These are phyloP conservation scores for Prunella vulgaris DNA, from an alignment of 257 asterid species.

Conservation along the genomic window DNA sequence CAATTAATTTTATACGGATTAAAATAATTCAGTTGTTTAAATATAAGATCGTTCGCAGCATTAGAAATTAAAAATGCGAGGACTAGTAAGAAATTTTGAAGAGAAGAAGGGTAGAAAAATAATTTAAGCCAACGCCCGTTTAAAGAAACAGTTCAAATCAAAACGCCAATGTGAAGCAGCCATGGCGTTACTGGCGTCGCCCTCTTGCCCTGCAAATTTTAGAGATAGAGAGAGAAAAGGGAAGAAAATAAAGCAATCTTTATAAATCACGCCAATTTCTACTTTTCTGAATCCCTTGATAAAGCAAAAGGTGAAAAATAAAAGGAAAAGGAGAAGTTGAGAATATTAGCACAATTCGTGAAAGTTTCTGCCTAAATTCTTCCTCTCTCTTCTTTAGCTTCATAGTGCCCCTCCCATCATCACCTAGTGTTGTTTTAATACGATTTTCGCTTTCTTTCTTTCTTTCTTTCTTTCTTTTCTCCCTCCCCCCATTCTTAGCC, in stretches of 20 bases:
- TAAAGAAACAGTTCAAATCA: constrained; percentile 28
- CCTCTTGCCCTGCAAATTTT: constrained; percentile 24
- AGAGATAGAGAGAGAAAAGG: constrained; percentile 19
- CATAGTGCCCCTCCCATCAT: constrained; percentile 28
- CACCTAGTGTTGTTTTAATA: constrained; percentile 2
- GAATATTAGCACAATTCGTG: constrained; percentile 23
- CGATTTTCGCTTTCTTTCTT: constrained; percentile 20
- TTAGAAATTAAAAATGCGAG: background rate
- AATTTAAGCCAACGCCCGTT: constrained; percentile 13
- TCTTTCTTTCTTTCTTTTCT: constrained; percentile 14
- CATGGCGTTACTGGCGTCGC: constrained; percentile 24
- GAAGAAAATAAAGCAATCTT: constrained; percentile 29
- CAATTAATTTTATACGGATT: background rate
- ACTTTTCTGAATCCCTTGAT: constrained; percentile 29
- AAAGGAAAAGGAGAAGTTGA: constrained; percentile 19
- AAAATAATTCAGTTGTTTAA: background rate
- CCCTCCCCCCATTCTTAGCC: constrained; percentile 19
- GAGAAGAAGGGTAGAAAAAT: constrained; percentile 11
- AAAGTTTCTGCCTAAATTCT: constrained; percentile 37
- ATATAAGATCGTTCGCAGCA: no score
- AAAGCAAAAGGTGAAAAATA: constrained; percentile 33
- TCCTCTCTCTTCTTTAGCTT: constrained; percentile 29
- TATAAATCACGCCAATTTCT: constrained; percentile 43
- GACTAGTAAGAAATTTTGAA: background rate
- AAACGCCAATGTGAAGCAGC: constrained; percentile 25